phyloP scores from a whole-genome alignment of 2,329 filamentous ascomycete genomes.

The Pochonia chlamydosporia region DNA sequence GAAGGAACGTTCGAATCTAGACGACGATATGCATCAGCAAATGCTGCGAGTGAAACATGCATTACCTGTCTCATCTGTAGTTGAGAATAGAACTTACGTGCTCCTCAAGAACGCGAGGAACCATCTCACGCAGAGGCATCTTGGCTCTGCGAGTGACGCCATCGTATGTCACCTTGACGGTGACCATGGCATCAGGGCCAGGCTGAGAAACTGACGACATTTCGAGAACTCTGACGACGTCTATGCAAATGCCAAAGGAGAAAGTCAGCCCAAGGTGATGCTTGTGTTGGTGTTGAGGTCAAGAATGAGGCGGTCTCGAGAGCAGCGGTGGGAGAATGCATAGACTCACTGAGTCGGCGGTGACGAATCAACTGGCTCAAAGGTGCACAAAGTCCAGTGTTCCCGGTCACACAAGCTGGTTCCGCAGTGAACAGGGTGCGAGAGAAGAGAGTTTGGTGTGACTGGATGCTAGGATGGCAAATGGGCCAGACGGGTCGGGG shows the following conservation, averaged over 20 bases:
- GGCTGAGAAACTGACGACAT: slow-evolving; percentile 21
- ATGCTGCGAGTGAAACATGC: not conserved
- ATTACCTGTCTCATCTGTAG: not conserved
- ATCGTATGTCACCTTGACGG: slow-evolving; percentile 77
- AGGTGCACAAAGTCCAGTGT: no score
- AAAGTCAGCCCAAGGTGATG: not conserved
- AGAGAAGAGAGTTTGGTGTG: no score
- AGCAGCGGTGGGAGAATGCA: not conserved
- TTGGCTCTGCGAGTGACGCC: slow-evolving; percentile 78
- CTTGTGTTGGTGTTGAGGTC: not conserved
- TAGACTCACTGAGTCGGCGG: not conserved
- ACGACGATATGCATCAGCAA: not conserved
- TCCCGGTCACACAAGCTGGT: no score
- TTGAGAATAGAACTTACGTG: slow-evolving; percentile 60
- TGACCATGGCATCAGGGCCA: slow-evolving; percentile 46
- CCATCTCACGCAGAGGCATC: slow-evolving; percentile 80
- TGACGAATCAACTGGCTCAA: not conserved
- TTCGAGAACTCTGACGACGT: slow-evolving; percentile 5
- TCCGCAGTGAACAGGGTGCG: no score
- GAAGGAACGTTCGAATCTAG: slow-evolving; percentile 30
- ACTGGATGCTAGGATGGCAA: no score
- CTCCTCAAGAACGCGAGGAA: slow-evolving; percentile 64
- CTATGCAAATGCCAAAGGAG: not conserved
- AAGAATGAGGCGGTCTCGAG: not conserved
- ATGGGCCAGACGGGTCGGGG: no score